phyloP scores from a whole-genome alignment of 2,329 filamentous ascomycete species.

The Ophiocordyceps camponoti-rufipedis region DNA sequence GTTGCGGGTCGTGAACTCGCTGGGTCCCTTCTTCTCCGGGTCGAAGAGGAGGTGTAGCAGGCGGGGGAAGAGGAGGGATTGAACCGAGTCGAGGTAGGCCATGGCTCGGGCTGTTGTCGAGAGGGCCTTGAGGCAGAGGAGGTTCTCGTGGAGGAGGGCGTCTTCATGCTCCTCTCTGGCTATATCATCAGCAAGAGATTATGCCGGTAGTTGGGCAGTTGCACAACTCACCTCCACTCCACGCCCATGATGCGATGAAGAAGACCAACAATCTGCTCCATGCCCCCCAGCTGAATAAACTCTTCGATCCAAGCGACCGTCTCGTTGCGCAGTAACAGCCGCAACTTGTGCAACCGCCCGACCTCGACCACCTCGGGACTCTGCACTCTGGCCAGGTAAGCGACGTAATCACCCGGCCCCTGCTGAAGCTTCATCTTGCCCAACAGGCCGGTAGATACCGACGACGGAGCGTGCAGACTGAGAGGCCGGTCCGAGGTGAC shows the following conservation, averaged over 20 bases:
- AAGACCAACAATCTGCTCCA: conserved; percentile 76
- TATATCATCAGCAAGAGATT: conserved; percentile 3
- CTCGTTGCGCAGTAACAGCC: conserved; percentile 79
- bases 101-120: conserved; percentile 82
- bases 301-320: conserved; percentile 89
- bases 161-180: conserved; percentile 87
- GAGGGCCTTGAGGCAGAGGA: conserved; percentile 84
- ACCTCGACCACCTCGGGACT: conserved; percentile 76
- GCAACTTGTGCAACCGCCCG: conserved; percentile 86
- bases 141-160: conserved; percentile 72
- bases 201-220: too few relatives aligned
- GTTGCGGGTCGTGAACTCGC: conserved; percentile 84
- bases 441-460: conserved; percentile 34
- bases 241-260: conserved; percentile 86
- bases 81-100: conserved; percentile 63
- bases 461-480: conserved; percentile 26
- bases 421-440: conserved; percentile 58
- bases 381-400: conserved; percentile 63
- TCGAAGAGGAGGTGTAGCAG: conserved; percentile 83
- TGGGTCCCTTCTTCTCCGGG: conserved; percentile 93
- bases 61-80: conserved; percentile 66
- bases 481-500: conserved; percentile 35
- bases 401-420: conserved; percentile 67
- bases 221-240: conserved; percentile 78
- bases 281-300: conserved; percentile 77